phyloP scores from a whole-genome alignment of 345 rosid species.

The Combretum micranthum region DNA sequence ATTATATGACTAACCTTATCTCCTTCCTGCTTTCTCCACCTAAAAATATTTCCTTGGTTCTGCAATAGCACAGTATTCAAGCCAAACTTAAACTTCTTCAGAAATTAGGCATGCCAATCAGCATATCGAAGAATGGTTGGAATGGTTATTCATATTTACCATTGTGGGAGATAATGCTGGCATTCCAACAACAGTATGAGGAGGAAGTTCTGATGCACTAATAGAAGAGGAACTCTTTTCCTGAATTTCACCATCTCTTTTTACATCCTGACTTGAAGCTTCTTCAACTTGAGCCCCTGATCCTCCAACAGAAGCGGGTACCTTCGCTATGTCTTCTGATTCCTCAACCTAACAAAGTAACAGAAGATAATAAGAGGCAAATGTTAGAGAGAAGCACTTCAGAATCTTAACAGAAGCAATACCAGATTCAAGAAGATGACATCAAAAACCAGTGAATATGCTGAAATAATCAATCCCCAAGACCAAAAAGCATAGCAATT shows the following conservation, averaged over 20 bases:
- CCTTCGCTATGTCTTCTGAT: constrained; percentile 59
- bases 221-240: constrained; percentile 36
- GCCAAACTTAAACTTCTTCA: constrained; percentile 15
- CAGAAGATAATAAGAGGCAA: constrained; percentile 13
- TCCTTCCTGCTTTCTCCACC: constrained; percentile 94
- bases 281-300: constrained; percentile 41
- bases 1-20: constrained; percentile 63
- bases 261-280: constrained; percentile 29
- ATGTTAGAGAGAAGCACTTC: background rate
- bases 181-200: constrained; percentile 78
- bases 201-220: constrained; percentile 58
- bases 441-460: too few relatives aligned
- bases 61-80: constrained; percentile 24
- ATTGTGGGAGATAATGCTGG: constrained; percentile 98
- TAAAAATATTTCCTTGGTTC: constrained; percentile 85
- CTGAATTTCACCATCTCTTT: constrained; percentile 24
- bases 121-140: constrained; percentile 9
- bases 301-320: constrained; percentile 45
- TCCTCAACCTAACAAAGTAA: constrained; percentile 74
- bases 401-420: background rate
- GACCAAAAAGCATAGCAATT: too few relatives aligned
- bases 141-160: constrained; percentile 37
- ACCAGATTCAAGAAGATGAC: background rate
- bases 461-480: too few relatives aligned
- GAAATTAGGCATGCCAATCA: constrained; percentile 8